Conservation (phyloP, 2,329 filamentous ascomycete species). For the Cladosporium sp. region DNA sequence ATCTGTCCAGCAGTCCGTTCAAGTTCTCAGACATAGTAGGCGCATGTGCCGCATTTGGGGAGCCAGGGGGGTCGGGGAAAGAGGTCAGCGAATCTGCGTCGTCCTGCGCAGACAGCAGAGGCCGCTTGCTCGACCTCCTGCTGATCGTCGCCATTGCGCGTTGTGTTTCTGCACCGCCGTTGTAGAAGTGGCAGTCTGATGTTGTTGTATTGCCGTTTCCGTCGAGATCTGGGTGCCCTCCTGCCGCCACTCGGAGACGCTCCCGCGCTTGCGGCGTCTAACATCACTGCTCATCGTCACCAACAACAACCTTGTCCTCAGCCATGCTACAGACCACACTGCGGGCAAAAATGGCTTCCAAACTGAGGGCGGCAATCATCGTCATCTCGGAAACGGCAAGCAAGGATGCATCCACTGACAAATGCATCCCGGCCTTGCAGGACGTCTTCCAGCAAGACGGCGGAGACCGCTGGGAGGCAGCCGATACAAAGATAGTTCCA, state of each 20-base stretch:
- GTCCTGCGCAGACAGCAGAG: conserved; percentile 17
- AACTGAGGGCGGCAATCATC: conserved; percentile 71
- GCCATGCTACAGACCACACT: not conserved
- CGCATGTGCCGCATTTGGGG: conserved; percentile 1
- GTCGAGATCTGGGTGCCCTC: not conserved
- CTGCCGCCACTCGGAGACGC: not conserved
- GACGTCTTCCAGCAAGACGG: conserved; percentile 66
- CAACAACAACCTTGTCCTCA: not conserved
- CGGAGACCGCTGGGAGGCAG: conserved; percentile 65
- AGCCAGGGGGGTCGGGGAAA: conserved; percentile 27
- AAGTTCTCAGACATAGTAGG: conserved; percentile 14
- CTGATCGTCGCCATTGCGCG: not conserved
- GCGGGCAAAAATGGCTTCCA: conserved; percentile 17
- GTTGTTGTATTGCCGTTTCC: conserved; percentile 7
- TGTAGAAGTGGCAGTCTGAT: not conserved
- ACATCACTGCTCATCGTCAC: not conserved
- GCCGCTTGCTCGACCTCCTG: conserved; percentile 17
- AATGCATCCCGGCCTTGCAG: conserved; percentile 62
- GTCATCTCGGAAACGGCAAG: conserved; percentile 89
- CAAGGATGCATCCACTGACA: conserved; percentile 73
- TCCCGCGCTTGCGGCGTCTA: not conserved
- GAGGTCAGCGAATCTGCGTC: conserved; percentile 27
- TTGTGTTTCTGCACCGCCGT: not conserved
- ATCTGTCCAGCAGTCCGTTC: conserved; percentile 26
- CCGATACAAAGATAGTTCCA: conserved; percentile 68